Conservation (phyloP, 163 green algal species). For the Scenedesmus sp. region DNA sequence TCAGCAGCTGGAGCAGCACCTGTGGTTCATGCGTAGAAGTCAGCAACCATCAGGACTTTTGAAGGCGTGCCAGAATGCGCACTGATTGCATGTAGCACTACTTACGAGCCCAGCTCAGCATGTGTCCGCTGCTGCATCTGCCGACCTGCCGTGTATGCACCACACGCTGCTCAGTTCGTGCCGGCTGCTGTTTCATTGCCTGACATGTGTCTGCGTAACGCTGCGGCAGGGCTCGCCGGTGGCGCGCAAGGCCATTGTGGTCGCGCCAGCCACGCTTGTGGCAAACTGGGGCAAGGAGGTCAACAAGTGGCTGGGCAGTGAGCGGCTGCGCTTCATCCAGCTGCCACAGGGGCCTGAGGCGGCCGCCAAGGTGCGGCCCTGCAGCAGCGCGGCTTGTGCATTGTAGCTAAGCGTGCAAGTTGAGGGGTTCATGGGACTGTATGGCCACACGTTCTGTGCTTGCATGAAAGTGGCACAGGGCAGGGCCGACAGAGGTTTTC, state of each 20-base stretch:
- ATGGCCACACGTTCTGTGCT: neutral
- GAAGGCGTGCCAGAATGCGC: neutral
- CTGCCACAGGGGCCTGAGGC: conserved; percentile 23
- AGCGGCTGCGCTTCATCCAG: conserved; percentile 77
- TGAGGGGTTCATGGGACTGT: too few relatives aligned
- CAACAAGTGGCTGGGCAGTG: conserved; percentile 91
- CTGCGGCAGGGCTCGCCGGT: conserved; percentile 60
- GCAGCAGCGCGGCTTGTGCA: neutral
- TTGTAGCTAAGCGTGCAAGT: neutral
- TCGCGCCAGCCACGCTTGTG: conserved; percentile 85
- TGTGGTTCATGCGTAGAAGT: neutral
- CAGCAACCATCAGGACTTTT: neutral
- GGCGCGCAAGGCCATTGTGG: conserved; percentile 80
- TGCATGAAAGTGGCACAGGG: neutral
- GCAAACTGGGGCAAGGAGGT: conserved; percentile 83
- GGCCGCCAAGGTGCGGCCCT: neutral
- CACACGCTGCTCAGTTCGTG: neutral
- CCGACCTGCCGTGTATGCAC: too few relatives aligned
- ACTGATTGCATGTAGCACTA: neutral
- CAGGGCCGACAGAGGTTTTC: too few relatives aligned
- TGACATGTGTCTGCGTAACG: neutral
- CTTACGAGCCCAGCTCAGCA: too few relatives aligned
- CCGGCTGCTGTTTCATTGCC: neutral
- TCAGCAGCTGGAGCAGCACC: neutral
- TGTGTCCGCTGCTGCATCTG: too few relatives aligned